A percentile compares a stretch with the other conserved stretches of the same genome.
phyloP scores from a whole-genome alignment of 73 alveolate genomes.

The Paramecium bursaria region DNA sequence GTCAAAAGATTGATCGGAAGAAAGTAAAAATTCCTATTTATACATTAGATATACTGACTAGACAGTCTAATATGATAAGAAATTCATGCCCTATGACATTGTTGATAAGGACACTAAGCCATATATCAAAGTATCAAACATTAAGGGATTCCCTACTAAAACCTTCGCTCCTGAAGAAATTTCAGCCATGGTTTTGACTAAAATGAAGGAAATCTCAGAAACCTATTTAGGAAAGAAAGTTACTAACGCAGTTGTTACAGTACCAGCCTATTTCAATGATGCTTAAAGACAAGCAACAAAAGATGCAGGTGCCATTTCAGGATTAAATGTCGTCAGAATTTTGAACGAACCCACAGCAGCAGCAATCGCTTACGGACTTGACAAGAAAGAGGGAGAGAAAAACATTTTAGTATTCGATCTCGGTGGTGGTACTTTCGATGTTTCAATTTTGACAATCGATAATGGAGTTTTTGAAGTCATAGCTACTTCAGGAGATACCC shows the following conservation, averaged over 20 bases:
- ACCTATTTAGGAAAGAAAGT: conserved; percentile 94
- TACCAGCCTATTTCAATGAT: conserved; percentile 95
- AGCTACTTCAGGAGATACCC: conserved; percentile 98
- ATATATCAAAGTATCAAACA: conserved; percentile 80
- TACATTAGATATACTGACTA: conserved; percentile 78
- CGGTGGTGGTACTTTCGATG: conserved; percentile 96
- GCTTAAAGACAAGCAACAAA: conserved; percentile 96
- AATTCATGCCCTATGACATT: conserved; percentile 92
- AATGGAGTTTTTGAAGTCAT: conserved; percentile 98
- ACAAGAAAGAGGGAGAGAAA: conserved; percentile 75
- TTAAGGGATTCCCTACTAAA: conserved; percentile 73
- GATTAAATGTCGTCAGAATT: conserved; percentile 82
- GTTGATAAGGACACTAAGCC: conserved; percentile 94
- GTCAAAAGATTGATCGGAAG: conserved; percentile 89
- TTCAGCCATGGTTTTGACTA: conserved; percentile 90
- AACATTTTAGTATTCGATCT: conserved; percentile 90
- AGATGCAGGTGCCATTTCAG: conserved; percentile 93
- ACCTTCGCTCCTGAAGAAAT: conserved; percentile 94
- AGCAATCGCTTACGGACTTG: conserved; percentile 93
- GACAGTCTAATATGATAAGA: conserved; percentile 89
- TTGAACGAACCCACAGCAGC: conserved; percentile 97
- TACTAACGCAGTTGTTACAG: conserved; percentile 84
- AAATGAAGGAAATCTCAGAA: conserved; percentile 95
- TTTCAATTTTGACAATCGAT: conserved; percentile 94
- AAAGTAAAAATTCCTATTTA: conserved; percentile 18